Percentiles rank a stretch among this genome's conserved stretches.
These are phyloP conservation scores for Fagus crenata DNA, from an alignment of 306 rosid species.

Conservation along the genomic window DNA sequence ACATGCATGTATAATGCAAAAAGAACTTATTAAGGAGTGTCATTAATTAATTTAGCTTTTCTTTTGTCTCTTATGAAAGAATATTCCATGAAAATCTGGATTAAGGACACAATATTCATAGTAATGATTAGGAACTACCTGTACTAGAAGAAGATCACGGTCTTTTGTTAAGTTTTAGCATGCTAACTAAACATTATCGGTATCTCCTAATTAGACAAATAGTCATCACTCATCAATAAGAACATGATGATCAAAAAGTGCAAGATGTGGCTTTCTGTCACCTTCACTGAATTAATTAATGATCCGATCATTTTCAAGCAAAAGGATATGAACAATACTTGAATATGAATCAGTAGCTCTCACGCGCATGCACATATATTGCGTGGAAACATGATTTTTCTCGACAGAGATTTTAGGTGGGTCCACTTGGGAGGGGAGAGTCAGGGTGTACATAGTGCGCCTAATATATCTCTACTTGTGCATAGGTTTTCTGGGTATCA, in stretches of 20 bases:
- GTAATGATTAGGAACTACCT: neutral
- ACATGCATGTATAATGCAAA: conserved; percentile 36
- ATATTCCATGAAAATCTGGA: conserved; percentile 42
- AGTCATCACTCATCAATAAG: too few relatives aligned
- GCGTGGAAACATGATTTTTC: conserved; percentile 18
- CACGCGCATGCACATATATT: neutral
- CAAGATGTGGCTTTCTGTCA: neutral
- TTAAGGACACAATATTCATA: conserved; percentile 4
- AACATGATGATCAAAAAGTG: too few relatives aligned
- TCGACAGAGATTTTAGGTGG: conserved; percentile 36
- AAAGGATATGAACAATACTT: too few relatives aligned
- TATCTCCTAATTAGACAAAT: too few relatives aligned
- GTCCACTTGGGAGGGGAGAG: conserved; percentile 20
- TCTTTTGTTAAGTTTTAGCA: neutral
- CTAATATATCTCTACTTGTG: neutral
- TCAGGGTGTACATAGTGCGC: neutral
- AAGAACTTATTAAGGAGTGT: conserved; percentile 35
- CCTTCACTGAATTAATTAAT: neutral
- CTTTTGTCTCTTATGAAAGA: conserved; percentile 27
- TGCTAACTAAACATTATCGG: too few relatives aligned
- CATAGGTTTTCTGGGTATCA: conserved; percentile 32
- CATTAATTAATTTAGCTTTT: conserved; percentile 21
- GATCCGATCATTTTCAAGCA: neutral
- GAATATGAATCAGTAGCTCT: neutral
- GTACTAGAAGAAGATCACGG: conserved; percentile 1